These are phyloP conservation scores for Xylariaceae sp. DNA, from an alignment of 2,329 filamentous ascomycete genomes.

Conservation along the genomic window DNA sequence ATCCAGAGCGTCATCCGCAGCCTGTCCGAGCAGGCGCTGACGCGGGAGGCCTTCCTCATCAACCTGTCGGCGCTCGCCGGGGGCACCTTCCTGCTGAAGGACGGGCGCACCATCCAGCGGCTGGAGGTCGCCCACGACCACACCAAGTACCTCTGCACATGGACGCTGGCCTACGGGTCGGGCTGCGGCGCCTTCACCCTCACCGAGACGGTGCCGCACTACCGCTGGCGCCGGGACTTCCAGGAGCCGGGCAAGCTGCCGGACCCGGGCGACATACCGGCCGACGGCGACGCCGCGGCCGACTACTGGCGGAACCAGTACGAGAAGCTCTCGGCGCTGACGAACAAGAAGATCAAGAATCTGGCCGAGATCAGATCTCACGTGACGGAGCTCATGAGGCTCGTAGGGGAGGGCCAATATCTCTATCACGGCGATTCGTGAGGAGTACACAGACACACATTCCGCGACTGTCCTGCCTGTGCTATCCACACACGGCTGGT, in stretches of 20 bases:
- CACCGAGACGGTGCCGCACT: slow-evolving; percentile 37
- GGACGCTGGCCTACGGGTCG: slow-evolving; percentile 49
- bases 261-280: slow-evolving; percentile 16
- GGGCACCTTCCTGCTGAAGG: slow-evolving; percentile 41
- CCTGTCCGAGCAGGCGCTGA: slow-evolving; percentile 41
- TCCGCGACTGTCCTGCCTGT: background rate
- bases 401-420: background rate
- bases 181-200: slow-evolving; percentile 46
- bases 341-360: slow-evolving; percentile 4
- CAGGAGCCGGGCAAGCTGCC: slow-evolving; percentile 11
- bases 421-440: background rate
- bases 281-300: slow-evolving; percentile 23
- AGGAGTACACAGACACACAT: background rate
- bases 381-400: background rate
- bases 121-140: slow-evolving; percentile 33
- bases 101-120: slow-evolving; percentile 34
- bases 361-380: background rate
- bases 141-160: slow-evolving; percentile 43
- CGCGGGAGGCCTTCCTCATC: slow-evolving; percentile 49
- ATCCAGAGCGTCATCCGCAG: slow-evolving; percentile 45
- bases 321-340: slow-evolving; percentile 11
- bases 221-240: slow-evolving; percentile 30
- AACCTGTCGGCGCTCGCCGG: slow-evolving; percentile 52
- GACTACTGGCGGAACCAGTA: slow-evolving; percentile 22
- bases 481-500: background rate